A percentile compares a stretch with the other conserved stretches of the same genome.
Evolutionary conservation across 768 basidiomycete genomes (phyloP).

Genomic region (Psilocybe azurescens): DNA sequence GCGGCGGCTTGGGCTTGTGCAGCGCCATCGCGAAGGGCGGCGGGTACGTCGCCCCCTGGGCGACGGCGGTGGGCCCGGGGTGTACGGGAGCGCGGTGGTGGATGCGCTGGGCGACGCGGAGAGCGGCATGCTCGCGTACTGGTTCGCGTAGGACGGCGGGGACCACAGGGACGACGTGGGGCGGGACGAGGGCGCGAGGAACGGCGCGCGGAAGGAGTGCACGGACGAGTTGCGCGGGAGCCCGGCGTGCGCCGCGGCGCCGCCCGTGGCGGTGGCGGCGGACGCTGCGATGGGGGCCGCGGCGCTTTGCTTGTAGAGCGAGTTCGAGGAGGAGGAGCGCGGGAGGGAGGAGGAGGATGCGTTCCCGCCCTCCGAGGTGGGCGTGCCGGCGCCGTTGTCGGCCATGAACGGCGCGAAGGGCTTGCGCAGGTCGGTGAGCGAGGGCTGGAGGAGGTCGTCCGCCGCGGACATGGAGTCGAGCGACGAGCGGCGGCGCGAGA

Average conservation of each 20-base stretch:
- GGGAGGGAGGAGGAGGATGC: constrained; percentile 26
- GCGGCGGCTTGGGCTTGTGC: constrained; percentile 41
- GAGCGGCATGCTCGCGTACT: constrained; percentile 18
- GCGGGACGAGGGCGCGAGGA: constrained; percentile 74
- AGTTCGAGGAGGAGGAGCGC: constrained; percentile 31
- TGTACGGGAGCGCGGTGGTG: constrained; percentile 24
- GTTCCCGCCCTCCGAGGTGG: background rate
- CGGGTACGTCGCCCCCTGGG: constrained; percentile 19
- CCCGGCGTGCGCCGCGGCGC: constrained; percentile 16
- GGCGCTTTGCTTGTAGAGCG: constrained; percentile 50
- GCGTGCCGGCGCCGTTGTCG: constrained; percentile 15
- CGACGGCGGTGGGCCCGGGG: constrained; percentile 10
- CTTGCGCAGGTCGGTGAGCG: constrained; percentile 32
- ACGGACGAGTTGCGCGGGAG: constrained; percentile 48
- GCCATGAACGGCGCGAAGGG: constrained; percentile 60
- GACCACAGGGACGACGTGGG: constrained; percentile 66
- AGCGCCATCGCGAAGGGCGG: constrained; percentile 21
- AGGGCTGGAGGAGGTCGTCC: constrained; percentile 21
- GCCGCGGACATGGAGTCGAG: constrained; percentile 23
- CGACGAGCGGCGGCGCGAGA: constrained; percentile 36
- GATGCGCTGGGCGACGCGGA: constrained; percentile 30
- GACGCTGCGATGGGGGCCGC: constrained; percentile 42
- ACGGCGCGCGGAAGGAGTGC: constrained; percentile 68
- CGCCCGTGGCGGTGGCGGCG: constrained; percentile 4
- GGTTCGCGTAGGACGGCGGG: constrained; percentile 50